phyloP scores from a whole-genome alignment of 495 filamentous ascomycete genomes.

The Tuber magnatum region DNA sequence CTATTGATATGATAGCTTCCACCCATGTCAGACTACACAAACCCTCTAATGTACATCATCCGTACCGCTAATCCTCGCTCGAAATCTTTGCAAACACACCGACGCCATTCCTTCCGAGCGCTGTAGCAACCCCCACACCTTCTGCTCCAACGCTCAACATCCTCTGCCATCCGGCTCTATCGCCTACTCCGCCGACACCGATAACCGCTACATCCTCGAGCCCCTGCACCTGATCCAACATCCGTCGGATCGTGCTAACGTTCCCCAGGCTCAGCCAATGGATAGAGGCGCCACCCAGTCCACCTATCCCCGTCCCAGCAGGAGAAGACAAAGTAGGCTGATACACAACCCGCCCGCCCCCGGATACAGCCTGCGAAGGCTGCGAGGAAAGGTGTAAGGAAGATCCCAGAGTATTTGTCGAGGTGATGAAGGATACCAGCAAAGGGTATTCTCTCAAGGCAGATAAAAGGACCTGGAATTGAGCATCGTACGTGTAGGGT shows the following conservation, averaged over 20 bases:
- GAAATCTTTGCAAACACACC: conserved; percentile 54
- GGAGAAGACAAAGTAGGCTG: conserved; percentile 43
- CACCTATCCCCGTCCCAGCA: conserved; percentile 53
- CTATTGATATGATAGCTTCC: background rate
- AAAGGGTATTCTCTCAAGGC: conserved; percentile 42
- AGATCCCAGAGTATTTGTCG: conserved; percentile 64
- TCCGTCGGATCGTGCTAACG: conserved; percentile 52
- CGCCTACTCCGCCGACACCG: conserved; percentile 61
- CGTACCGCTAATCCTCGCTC: conserved; percentile 15
- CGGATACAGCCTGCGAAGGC: conserved; percentile 11
- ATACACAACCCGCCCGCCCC: conserved; percentile 9
- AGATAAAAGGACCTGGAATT: conserved; percentile 51
- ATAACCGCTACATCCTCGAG: conserved; percentile 51
- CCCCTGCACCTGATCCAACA: conserved; percentile 49
- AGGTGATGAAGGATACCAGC: conserved; percentile 56
- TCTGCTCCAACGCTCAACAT: conserved; percentile 59
- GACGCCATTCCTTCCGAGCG: conserved; percentile 54
- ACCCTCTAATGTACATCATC: background rate
- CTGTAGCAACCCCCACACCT: conserved; percentile 59
- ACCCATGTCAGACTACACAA: background rate
- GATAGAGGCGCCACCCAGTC: conserved; percentile 58
- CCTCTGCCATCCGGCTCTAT: conserved; percentile 52
- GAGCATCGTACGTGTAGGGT: conserved; percentile 59
- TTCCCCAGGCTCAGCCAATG: conserved; percentile 71
- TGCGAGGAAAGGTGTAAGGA: conserved; percentile 49